Evolutionary conservation across 2,329 filamentous ascomycete genomes (phyloP).

Genomic region (Penicillium fuscoglaucum): DNA sequence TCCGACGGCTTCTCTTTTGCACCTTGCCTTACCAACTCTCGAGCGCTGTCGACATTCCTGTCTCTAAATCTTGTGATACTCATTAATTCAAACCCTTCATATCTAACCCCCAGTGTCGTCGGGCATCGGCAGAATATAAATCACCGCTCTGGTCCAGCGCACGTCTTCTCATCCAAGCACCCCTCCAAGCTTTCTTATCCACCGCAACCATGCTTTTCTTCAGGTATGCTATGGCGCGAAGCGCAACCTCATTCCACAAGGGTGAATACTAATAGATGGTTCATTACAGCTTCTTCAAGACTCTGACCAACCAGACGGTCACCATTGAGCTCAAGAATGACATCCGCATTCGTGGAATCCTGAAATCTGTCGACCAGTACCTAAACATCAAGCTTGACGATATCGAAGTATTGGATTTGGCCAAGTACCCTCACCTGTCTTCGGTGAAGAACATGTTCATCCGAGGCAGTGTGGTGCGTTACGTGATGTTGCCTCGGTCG

Average conservation of each 20-base stretch:
- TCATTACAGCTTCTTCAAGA: conserved; percentile 90
- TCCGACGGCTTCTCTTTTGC: conserved; percentile 7
- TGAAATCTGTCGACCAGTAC: conserved; percentile 98
- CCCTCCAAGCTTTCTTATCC: conserved; percentile 9
- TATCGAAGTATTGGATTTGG: conserved; percentile 86
- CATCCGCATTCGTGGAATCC: conserved; percentile 89
- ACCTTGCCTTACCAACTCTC: not conserved
- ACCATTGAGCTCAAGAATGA: conserved; percentile 99
- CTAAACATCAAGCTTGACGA: conserved; percentile 99
- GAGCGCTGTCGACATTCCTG: not conserved
- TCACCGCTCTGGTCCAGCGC: not conserved
- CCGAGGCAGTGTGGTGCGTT: conserved; percentile 85
- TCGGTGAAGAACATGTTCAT: conserved; percentile 97
- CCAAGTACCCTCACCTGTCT: conserved; percentile 89
- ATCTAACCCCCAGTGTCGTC: not conserved
- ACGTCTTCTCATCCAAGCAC: not conserved
- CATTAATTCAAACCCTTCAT: too few relatives aligned
- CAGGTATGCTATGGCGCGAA: conserved; percentile 40
- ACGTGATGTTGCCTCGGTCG: conserved; percentile 80
- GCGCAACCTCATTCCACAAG: not conserved
- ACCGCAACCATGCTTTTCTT: conserved; percentile 53
- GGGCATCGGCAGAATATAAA: not conserved
- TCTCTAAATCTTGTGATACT: not conserved
- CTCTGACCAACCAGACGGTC: conserved; percentile 93
- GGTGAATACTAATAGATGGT: not conserved